Conservation (phyloP, 257 asterid species). For the Solanum ahanhuiri region DNA sequence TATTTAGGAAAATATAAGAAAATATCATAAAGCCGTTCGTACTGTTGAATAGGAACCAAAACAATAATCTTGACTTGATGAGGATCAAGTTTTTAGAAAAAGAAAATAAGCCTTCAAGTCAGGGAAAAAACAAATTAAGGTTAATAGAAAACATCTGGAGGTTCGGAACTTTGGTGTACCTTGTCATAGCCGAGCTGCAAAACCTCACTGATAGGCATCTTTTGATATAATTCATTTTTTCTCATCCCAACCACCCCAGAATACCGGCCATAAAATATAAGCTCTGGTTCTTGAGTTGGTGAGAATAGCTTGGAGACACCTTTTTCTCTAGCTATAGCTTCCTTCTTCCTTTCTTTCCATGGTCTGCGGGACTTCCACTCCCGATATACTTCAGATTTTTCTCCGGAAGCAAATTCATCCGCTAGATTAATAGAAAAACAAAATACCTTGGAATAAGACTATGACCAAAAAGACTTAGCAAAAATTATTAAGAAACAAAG, state of each 20-base stretch:
- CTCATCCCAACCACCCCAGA: slow-evolving; percentile 83
- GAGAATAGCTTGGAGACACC: slow-evolving; percentile 20
- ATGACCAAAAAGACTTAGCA: not conserved
- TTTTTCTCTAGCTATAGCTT: slow-evolving; percentile 38
- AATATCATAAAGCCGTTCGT: not conserved
- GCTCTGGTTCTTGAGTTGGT: slow-evolving; percentile 63
- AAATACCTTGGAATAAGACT: not conserved
- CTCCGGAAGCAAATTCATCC: slow-evolving; percentile 21
- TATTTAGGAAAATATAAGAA: slow-evolving; percentile 2
- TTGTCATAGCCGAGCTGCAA: slow-evolving; percentile 68
- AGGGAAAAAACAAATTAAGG: not conserved
- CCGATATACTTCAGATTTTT: slow-evolving; percentile 33
- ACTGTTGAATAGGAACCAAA: not conserved
- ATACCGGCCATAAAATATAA: slow-evolving; percentile 58
- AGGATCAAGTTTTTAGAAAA: not conserved
- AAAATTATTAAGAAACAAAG: not conserved
- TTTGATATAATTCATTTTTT: slow-evolving; percentile 35
- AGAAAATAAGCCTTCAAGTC: not conserved
- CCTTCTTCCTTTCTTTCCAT: slow-evolving; percentile 80
- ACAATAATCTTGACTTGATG: not conserved
- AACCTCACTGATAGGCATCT: slow-evolving; percentile 21
- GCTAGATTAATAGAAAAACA: not conserved
- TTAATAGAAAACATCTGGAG: not conserved
- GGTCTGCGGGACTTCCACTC: slow-evolving; percentile 69
- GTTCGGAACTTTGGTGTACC: slow-evolving; percentile 17